Conservation (phyloP, 2,329 filamentous ascomycete species). For the Aspergillus phoenicis region DNA sequence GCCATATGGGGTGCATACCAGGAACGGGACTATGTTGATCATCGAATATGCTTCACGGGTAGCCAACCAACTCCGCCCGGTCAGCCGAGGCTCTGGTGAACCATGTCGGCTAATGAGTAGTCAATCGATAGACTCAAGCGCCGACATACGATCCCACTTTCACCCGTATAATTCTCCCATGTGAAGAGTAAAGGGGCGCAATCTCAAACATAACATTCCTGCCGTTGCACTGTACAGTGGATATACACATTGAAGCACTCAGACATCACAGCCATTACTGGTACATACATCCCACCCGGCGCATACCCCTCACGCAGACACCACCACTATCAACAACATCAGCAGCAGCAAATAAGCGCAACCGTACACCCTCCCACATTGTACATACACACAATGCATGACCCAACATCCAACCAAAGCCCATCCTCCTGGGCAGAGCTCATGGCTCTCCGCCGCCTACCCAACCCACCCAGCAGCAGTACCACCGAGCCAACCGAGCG, state of each 20-base stretch:
- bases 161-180: neutral
- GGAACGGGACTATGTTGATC: neutral
- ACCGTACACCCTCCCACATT: neutral
- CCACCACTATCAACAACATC: neutral
- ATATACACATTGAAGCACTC: too few species aligned
- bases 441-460: conserved; percentile 36
- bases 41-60: neutral
- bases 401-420: neutral
- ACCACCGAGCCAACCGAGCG: conserved; percentile 31
- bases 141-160: neutral
- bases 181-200: too few species aligned
- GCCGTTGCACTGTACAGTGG: neutral
- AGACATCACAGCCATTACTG: too few species aligned
- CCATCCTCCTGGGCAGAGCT: conserved; percentile 32
- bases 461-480: conserved; percentile 12
- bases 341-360: neutral
- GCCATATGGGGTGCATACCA: neutral
- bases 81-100: neutral
- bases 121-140: neutral
- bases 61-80: conserved; percentile 2
- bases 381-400: neutral
- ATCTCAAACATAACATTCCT: neutral
- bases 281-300: too few species aligned
- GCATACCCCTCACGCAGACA: too few species aligned
- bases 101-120: neutral